Percentiles rank a stretch among this genome's conserved stretches.
These are phyloP conservation scores for Nothophoma quercina DNA, from an alignment of 2,329 filamentous ascomycete genomes.

Conservation along the genomic window DNA sequence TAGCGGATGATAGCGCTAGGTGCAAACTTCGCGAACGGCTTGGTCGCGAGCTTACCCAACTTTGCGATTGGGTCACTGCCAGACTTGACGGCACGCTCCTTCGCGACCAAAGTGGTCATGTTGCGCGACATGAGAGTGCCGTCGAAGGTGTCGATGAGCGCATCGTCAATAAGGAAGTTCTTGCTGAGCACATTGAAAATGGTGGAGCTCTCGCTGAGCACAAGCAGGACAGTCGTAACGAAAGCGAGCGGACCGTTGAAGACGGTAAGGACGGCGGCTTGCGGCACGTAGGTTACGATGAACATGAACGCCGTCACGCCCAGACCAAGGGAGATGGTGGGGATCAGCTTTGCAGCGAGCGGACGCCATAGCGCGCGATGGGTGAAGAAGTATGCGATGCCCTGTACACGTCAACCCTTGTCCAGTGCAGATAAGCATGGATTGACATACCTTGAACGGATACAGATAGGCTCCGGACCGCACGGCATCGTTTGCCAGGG, in stretches of 20 bases:
- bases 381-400: conserved; percentile 66
- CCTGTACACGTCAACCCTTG: conserved; percentile 50
- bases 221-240: conserved; percentile 73
- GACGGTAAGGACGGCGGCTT: conserved; percentile 81
- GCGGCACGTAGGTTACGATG: conserved; percentile 83
- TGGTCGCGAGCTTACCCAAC: conserved; percentile 64
- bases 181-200: conserved; percentile 64
- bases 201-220: conserved; percentile 60
- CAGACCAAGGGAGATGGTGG: conserved; percentile 73
- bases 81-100: conserved; percentile 75
- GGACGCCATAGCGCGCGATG: conserved; percentile 68
- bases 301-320: conserved; percentile 84
- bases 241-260: conserved; percentile 84
- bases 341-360: conserved; percentile 62
- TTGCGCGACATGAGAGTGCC: conserved; percentile 66
- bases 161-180: conserved; percentile 80
- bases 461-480: conserved; percentile 84
- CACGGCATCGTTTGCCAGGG: conserved; percentile 71
- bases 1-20: conserved; percentile 74
- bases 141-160: conserved; percentile 88
- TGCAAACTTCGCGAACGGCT: conserved; percentile 62
- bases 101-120: conserved; percentile 69
- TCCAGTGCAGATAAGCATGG: not conserved
- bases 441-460: conserved; percentile 70
- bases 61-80: conserved; percentile 61